Percentiles rank a stretch among this genome's conserved stretches.
phyloP scores from a whole-genome alignment of 2,329 filamentous ascomycete species.

The Spiromastix sp. region DNA sequence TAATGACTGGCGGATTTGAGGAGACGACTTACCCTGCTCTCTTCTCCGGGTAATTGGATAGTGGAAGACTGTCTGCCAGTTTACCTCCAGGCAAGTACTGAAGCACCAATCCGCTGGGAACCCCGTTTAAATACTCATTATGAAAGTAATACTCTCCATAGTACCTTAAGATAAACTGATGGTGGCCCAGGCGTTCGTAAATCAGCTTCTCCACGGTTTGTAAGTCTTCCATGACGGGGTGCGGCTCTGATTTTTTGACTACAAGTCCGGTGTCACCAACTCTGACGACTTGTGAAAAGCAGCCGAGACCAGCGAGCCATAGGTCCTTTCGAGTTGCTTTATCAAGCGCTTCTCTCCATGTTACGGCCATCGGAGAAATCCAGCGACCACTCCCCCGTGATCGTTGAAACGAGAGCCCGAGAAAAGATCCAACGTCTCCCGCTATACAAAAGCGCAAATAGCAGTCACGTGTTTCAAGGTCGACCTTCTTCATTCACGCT shows the following conservation, averaged over 20 bases:
- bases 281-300: slow-evolving; percentile 6
- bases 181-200: slow-evolving; percentile 6
- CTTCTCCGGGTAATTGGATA: slow-evolving; percentile 3
- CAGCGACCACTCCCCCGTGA: too few species aligned
- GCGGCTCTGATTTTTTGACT: slow-evolving; percentile 3
- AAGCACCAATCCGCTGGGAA: slow-evolving; percentile 7
- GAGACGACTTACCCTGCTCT: slow-evolving; percentile 4
- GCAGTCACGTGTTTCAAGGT: too few species aligned
- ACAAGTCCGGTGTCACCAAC: slow-evolving; percentile 4
- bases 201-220: slow-evolving; percentile 7
- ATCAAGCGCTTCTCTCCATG: slow-evolving; percentile 4
- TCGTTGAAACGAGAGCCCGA: too few species aligned
- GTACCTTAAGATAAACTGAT: slow-evolving; percentile 6
- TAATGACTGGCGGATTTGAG: too few species aligned
- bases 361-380: neutral
- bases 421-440: too few species aligned
- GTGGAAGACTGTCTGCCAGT: slow-evolving; percentile 4
- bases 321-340: slow-evolving; percentile 1
- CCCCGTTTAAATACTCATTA: slow-evolving; percentile 1
- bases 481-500: too few species aligned
- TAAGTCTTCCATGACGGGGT: slow-evolving; percentile 2
- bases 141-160: slow-evolving; percentile 6
- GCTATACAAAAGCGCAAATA: too few species aligned
- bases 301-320: slow-evolving; percentile 6
- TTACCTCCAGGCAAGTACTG: slow-evolving; percentile 3